These are phyloP conservation scores for Groenewaldozyma salmanticensis DNA, from an alignment of 805 yeast species.

Conservation along the genomic window DNA sequence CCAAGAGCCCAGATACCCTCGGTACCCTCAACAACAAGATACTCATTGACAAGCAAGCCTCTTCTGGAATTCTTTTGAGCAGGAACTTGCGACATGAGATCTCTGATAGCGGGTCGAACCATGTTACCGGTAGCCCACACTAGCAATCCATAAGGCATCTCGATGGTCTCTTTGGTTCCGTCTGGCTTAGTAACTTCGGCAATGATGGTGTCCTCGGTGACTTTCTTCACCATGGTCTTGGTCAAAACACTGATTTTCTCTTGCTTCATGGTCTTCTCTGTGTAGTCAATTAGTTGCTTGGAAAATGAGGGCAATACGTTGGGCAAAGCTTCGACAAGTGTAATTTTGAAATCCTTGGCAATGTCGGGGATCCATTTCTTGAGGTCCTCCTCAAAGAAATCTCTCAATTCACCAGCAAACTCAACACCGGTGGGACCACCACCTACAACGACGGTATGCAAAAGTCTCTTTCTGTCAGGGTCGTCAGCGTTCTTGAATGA, in stretches of 20 bases:
- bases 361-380: constrained; percentile 82
- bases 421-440: constrained; percentile 99
- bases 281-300: constrained; percentile 46
- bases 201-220: constrained; percentile 57
- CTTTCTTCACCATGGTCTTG: constrained; percentile 83
- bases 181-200: constrained; percentile 60
- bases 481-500: constrained; percentile 56
- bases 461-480: constrained; percentile 73
- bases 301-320: constrained; percentile 55
- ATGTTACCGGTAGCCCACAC: constrained; percentile 99
- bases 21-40: constrained; percentile 72
- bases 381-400: constrained; percentile 86
- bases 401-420: constrained; percentile 93
- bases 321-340: constrained; percentile 85
- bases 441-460: constrained; percentile 71
- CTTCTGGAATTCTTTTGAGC: constrained; percentile 75
- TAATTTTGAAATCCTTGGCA: constrained; percentile 70
- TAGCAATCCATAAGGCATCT: constrained; percentile 81
- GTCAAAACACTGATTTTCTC: constrained; percentile 66
- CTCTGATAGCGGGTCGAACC: constrained; percentile 64
- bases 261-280: constrained; percentile 62
- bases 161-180: constrained; percentile 51
- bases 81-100: constrained; percentile 57
- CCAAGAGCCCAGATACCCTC: constrained; percentile 82
- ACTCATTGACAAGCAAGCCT: constrained; percentile 80